phyloP scores from a whole-genome alignment of 148 eudicot genomes.

The Cornus suecica region DNA sequence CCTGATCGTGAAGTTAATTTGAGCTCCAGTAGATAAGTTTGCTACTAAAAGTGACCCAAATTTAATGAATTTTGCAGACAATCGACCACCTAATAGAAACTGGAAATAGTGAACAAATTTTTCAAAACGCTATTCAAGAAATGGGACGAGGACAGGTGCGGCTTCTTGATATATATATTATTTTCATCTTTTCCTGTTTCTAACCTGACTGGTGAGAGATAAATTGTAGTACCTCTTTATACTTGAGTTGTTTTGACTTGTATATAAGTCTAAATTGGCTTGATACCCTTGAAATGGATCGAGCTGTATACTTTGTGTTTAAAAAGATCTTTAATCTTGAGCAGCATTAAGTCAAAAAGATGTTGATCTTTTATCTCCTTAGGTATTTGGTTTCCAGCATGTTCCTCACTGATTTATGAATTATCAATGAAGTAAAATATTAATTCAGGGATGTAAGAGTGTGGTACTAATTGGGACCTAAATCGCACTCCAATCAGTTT shows the following conservation, averaged over 20 bases:
- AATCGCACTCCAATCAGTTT: background rate
- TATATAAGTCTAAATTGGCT: background rate
- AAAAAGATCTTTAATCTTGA: background rate
- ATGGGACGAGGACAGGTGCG: slow-evolving; percentile 51
- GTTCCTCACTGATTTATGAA: background rate
- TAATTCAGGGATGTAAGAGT: background rate
- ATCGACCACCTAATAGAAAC: slow-evolving; percentile 58
- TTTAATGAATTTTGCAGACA: slow-evolving; percentile 26
- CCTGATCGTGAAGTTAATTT: background rate
- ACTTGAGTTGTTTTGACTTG: background rate
- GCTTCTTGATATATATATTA: background rate
- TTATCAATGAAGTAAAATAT: background rate
- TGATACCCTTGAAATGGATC: background rate
- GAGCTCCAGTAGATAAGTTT: background rate
- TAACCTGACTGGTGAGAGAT: background rate
- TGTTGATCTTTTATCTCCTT: background rate
- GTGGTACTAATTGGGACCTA: background rate
- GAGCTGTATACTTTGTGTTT: background rate
- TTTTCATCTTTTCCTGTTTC: background rate
- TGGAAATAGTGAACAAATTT: slow-evolving; percentile 58
- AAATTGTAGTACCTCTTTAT: background rate
- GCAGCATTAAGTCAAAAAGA: background rate
- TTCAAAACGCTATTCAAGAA: slow-evolving; percentile 54
- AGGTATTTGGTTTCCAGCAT: background rate
- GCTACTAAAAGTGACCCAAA: background rate